Percentiles rank a stretch among this genome's conserved stretches.
Conservation (phyloP, 2,329 filamentous ascomycete genomes). For the Monilinia fructigena region DNA sequence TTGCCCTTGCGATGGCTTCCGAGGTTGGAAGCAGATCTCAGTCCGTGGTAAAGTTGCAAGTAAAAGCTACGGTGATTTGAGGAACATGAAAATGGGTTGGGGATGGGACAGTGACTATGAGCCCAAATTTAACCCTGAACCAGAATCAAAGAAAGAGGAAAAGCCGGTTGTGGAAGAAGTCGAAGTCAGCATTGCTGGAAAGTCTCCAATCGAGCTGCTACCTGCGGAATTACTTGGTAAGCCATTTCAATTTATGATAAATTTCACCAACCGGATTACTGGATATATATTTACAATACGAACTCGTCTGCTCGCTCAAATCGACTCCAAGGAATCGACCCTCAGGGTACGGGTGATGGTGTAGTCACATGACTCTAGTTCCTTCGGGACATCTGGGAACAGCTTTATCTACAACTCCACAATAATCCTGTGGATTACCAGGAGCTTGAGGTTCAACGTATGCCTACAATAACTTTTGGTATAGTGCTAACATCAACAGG, state of each 20-base stretch:
- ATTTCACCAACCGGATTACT: slow-evolving; percentile 11
- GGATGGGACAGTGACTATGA: slow-evolving; percentile 41
- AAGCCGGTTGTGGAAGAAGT: slow-evolving; percentile 20
- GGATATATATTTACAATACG: not conserved
- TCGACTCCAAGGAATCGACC: slow-evolving; percentile 19
- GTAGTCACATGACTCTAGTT: slow-evolving; percentile 28
- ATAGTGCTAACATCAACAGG: slow-evolving; percentile 46
- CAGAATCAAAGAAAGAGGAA: slow-evolving; percentile 9
- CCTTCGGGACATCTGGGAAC: slow-evolving; percentile 16
- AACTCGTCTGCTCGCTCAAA: slow-evolving; percentile 10
- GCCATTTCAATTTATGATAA: slow-evolving; percentile 39
- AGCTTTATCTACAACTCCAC: slow-evolving; percentile 18
- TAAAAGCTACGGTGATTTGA: slow-evolving; percentile 60
- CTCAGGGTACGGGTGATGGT: slow-evolving; percentile 18
- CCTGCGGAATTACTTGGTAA: slow-evolving; percentile 70
- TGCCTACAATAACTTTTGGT: slow-evolving; percentile 17
- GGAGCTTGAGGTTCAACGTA: slow-evolving; percentile 23
- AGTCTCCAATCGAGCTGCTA: slow-evolving; percentile 62
- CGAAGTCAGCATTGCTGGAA: slow-evolving; percentile 44
- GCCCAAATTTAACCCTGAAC: not conserved
- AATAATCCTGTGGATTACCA: slow-evolving; percentile 13
- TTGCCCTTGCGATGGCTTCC: slow-evolving; percentile 56
- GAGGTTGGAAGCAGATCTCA: slow-evolving; percentile 62
- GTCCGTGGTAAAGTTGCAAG: slow-evolving; percentile 56
- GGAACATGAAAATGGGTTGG: slow-evolving; percentile 56